phyloP scores from a whole-genome alignment of 2,329 filamentous ascomycete genomes.

The Thielaviopsis musarum region DNA sequence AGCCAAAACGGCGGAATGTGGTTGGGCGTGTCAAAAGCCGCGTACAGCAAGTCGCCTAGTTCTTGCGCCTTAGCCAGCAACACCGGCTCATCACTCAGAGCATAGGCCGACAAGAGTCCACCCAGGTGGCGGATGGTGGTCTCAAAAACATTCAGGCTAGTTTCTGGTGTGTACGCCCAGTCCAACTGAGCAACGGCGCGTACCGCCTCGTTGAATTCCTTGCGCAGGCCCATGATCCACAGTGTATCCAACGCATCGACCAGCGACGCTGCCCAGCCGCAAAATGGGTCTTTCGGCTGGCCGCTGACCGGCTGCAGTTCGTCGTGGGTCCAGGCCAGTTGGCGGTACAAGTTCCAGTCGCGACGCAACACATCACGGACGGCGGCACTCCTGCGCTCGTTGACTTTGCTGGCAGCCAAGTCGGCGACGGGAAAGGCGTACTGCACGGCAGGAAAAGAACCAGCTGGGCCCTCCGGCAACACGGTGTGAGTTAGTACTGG shows the following conservation, averaged over 20 bases:
- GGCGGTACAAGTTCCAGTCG: constrained; percentile 34
- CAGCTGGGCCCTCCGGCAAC: constrained; percentile 17
- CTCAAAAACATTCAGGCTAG: constrained; percentile 34
- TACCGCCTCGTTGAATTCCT: constrained; percentile 39
- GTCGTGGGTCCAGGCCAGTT: constrained; percentile 34
- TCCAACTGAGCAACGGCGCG: constrained; percentile 30
- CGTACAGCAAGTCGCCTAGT: constrained; percentile 36
- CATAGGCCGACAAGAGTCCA: constrained; percentile 33
- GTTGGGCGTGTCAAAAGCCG: constrained; percentile 38
- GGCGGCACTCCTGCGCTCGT: constrained; percentile 19
- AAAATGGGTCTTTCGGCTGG: constrained; percentile 29
- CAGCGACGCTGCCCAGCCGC: constrained; percentile 40
- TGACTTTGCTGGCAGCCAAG: constrained; percentile 1
- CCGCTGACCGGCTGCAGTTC: constrained; percentile 34
- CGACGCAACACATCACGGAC: constrained; percentile 27
- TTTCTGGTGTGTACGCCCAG: constrained; percentile 29
- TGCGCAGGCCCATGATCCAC: constrained; percentile 41
- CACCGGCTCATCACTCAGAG: constrained; percentile 28
- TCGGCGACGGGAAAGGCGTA: constrained; percentile 23
- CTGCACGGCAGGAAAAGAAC: constrained; percentile 19
- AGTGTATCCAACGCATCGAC: constrained; percentile 45
- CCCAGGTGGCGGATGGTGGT: constrained; percentile 38
- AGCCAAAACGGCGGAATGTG: constrained; percentile 30
- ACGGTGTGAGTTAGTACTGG: constrained; percentile 19
- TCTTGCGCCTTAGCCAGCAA: constrained; percentile 33